Conservation (phyloP, 2,329 filamentous ascomycete genomes). For the Xylaria sp. region DNA sequence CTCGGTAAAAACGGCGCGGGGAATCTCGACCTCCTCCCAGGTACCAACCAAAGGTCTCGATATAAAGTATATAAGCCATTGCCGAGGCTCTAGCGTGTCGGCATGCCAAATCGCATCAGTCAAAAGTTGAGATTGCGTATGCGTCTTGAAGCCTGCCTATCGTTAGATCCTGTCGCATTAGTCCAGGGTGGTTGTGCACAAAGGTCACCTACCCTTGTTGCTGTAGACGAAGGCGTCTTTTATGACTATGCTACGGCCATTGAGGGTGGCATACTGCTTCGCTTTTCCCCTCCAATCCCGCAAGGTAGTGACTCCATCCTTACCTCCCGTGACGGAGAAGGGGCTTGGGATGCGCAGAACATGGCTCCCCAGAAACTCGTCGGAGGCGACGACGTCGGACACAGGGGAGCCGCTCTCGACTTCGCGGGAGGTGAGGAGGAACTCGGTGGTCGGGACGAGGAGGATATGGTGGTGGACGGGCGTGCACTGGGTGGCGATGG, state of each 20-base stretch:
- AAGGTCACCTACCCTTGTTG: constrained; percentile 77
- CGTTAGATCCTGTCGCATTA: constrained; percentile 21
- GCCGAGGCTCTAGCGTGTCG: constrained; percentile 84
- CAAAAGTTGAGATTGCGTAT: constrained; percentile 87
- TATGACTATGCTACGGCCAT: constrained; percentile 90
- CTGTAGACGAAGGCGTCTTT: constrained; percentile 94
- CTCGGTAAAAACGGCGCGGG: constrained; percentile 65
- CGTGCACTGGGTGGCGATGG: constrained; percentile 87
- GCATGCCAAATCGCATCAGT: constrained; percentile 87
- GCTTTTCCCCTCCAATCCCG: constrained; percentile 91
- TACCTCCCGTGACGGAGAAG: constrained; percentile 56
- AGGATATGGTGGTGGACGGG: constrained; percentile 92
- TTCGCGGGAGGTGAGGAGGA: constrained; percentile 86
- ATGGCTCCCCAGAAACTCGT: constrained; percentile 97
- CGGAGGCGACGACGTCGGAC: constrained; percentile 81
- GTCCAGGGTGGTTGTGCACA: constrained; percentile 32
- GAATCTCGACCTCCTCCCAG: constrained; percentile 77
- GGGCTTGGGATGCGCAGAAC: constrained; percentile 79
- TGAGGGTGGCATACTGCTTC: constrained; percentile 90
- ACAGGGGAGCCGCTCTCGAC: constrained; percentile 79
- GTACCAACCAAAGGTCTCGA: constrained; percentile 84
- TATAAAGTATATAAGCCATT: constrained; percentile 98
- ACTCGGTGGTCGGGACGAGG: constrained; percentile 91
- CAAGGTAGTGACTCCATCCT: constrained; percentile 66
- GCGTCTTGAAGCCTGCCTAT: constrained; percentile 78